Evolutionary conservation across 164 flowering plant species (phyloP).

Genomic region (grape (Vitis vinifera)): ASM3070453v1 NC_081812.1:18077501-18078000

Average conservation of each 20-base stretch:
- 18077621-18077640: too few relatives aligned
- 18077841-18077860: conserved; percentile 59
- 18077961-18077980: conserved; percentile 86
- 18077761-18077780: conserved; percentile 11
- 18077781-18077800: background rate
- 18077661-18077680: too few relatives aligned
- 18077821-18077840: conserved; percentile 64
- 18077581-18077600: too few relatives aligned
- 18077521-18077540: too few relatives aligned
- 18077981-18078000: conserved; percentile 83
- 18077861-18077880: background rate
- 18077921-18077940: background rate
- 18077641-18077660: too few relatives aligned
- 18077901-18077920: background rate
- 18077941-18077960: conserved; percentile 89
- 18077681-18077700: too few relatives aligned
- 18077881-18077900: conserved; percentile 2
- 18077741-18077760: background rate
- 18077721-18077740: background rate
- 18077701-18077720: too few relatives aligned
- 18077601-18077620: too few relatives aligned
- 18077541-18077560: too few relatives aligned
- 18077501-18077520: too few relatives aligned
- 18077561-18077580: too few relatives aligned
- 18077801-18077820: conserved; percentile 68